Evolutionary conservation across 2,329 filamentous ascomycete genomes (phyloP).

Genomic region (Penicillium aurantiogriseum): DNA sequence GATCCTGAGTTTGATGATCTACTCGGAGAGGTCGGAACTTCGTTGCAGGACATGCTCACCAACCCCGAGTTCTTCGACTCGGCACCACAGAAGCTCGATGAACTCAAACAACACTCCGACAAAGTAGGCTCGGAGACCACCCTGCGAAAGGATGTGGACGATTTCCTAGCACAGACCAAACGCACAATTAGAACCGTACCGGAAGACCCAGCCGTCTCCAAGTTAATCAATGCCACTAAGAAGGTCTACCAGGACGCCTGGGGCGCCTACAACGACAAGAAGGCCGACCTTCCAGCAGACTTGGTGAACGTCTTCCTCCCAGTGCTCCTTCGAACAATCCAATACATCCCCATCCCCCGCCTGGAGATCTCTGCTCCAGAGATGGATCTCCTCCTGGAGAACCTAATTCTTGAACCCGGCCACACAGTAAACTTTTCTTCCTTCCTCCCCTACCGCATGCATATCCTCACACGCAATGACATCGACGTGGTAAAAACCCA

Average conservation of each 20-base stretch:
- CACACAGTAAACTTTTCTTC: slow-evolving; percentile 79
- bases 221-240: slow-evolving; percentile 64
- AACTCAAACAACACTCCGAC: slow-evolving; percentile 57
- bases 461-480: slow-evolving; percentile 80
- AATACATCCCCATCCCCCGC: slow-evolving; percentile 85
- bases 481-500: slow-evolving; percentile 78
- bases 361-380: slow-evolving; percentile 82
- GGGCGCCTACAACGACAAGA: slow-evolving; percentile 61
- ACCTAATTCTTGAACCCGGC: slow-evolving; percentile 85
- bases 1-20: slow-evolving; percentile 82
- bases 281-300: slow-evolving; percentile 72
- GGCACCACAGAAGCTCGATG: slow-evolving; percentile 63
- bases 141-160: slow-evolving; percentile 70
- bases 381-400: slow-evolving; percentile 83
- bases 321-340: slow-evolving; percentile 70
- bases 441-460: slow-evolving; percentile 81
- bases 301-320: slow-evolving; percentile 78
- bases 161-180: slow-evolving; percentile 67
- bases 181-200: slow-evolving; percentile 66
- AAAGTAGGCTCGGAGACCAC: slow-evolving; percentile 63
- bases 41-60: slow-evolving; percentile 76
- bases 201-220: slow-evolving; percentile 69
- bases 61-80: slow-evolving; percentile 84
- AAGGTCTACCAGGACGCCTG: slow-evolving; percentile 70
- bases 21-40: slow-evolving; percentile 68